Percentiles rank a stretch among this genome's conserved stretches.
Evolutionary conservation across 805 yeast genomes (phyloP).

Genomic region (Candida fluviatilis): DNA sequence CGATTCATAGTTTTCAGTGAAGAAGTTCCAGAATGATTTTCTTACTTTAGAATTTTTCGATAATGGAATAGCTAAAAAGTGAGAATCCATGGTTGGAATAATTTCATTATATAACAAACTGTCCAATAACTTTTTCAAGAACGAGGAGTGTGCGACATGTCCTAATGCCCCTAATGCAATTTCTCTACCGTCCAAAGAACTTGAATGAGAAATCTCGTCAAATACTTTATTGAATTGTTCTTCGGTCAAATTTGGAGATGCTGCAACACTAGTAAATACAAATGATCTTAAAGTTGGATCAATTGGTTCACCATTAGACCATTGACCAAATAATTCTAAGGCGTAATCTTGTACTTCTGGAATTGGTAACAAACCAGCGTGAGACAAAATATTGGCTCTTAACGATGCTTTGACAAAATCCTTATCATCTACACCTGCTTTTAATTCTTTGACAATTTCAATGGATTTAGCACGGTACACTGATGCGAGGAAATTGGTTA

Average conservation of each 20-base stretch:
- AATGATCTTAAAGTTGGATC: slow-evolving; percentile 44
- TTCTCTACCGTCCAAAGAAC: slow-evolving; percentile 56
- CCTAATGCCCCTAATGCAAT: slow-evolving; percentile 56
- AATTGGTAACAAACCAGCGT: slow-evolving; percentile 37
- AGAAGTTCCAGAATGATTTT: slow-evolving; percentile 44
- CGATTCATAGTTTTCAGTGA: slow-evolving; percentile 43
- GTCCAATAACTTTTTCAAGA: slow-evolving; percentile 35
- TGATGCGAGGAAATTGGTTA: slow-evolving; percentile 25
- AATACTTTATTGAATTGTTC: slow-evolving; percentile 37
- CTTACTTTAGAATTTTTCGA: slow-evolving; percentile 44
- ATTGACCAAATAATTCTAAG: slow-evolving; percentile 21
- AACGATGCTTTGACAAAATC: slow-evolving; percentile 30
- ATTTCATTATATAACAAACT: slow-evolving; percentile 38
- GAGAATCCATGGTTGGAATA: slow-evolving; percentile 57
- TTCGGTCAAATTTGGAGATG: slow-evolving; percentile 27
- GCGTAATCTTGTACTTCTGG: slow-evolving; percentile 36
- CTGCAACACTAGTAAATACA: slow-evolving; percentile 40
- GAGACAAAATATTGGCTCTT: slow-evolving; percentile 35
- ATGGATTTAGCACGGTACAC: slow-evolving; percentile 27
- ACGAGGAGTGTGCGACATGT: slow-evolving; percentile 29
- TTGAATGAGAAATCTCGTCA: slow-evolving; percentile 46
- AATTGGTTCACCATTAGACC: slow-evolving; percentile 21
- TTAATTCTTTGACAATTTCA: slow-evolving; percentile 18
- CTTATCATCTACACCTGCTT: slow-evolving; percentile 10
- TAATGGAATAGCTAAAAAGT: slow-evolving; percentile 45